Conservation (phyloP, 352 stramenopile genomes). For the Pythium angustatum region DNA sequence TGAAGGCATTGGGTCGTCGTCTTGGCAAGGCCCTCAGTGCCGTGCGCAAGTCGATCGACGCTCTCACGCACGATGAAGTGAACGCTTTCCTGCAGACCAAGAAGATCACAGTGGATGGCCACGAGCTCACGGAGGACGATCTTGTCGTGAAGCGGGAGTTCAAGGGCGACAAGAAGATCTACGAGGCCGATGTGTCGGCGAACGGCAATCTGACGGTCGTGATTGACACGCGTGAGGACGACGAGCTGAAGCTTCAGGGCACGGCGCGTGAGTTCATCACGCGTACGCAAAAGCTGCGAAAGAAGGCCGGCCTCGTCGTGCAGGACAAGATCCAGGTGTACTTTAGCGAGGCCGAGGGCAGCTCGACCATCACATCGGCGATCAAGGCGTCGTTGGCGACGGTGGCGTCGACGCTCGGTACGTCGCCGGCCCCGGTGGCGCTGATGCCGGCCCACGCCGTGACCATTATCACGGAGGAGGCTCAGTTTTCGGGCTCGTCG, state of each 20-base stretch:
- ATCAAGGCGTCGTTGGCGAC: slow-evolving; percentile 63
- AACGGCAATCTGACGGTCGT: slow-evolving; percentile 94
- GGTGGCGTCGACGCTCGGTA: slow-evolving; percentile 57
- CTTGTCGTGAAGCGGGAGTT: slow-evolving; percentile 95
- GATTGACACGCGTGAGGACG: slow-evolving; percentile 95
- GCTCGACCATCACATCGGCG: slow-evolving; percentile 56
- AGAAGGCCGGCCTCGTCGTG: slow-evolving; percentile 94
- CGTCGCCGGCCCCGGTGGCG: slow-evolving; percentile 54
- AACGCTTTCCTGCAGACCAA: slow-evolving; percentile 71
- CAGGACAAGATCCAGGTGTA: slow-evolving; percentile 97
- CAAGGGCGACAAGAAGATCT: slow-evolving; percentile 91
- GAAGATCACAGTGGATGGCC: slow-evolving; percentile 77
- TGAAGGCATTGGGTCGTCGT: slow-evolving; percentile 93
- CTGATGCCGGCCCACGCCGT: slow-evolving; percentile 67
- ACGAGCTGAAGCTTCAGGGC: slow-evolving; percentile 93
- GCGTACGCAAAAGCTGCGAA: slow-evolving; percentile 98
- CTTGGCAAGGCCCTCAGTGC: slow-evolving; percentile 96
- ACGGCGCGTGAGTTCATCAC: slow-evolving; percentile 97
- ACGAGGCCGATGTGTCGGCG: slow-evolving; percentile 86
- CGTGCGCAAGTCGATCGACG: slow-evolving; percentile 85
- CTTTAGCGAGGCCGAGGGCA: slow-evolving; percentile 80
- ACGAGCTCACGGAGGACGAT: slow-evolving; percentile 88
- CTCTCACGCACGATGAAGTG: slow-evolving; percentile 72
- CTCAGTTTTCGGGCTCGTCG: slow-evolving; percentile 66
- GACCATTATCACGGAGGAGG: slow-evolving; percentile 70